phyloP scores from a whole-genome alignment of 257 asterid species.

The Solanum dulcamara region DNA sequence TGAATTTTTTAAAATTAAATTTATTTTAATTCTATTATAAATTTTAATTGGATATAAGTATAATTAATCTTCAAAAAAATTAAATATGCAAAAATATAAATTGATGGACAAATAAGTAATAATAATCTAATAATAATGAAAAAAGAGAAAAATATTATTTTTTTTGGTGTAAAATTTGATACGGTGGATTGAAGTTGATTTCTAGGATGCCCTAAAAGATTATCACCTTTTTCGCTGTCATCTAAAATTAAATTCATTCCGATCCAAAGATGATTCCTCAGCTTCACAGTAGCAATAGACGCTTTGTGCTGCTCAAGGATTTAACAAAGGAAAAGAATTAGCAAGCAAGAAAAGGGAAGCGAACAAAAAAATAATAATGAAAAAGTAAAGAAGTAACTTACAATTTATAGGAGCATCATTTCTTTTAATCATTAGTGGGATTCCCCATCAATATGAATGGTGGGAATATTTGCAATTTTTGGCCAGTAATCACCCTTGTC shows the following conservation, averaged over 20 bases:
- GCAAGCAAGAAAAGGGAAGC: neutral
- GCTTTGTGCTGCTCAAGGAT: neutral
- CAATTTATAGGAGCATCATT: neutral
- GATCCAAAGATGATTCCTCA: neutral
- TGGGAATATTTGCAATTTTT: neutral
- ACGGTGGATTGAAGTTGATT: too few species aligned
- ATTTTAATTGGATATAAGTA: too few species aligned
- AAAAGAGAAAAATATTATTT: too few species aligned
- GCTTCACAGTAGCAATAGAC: neutral
- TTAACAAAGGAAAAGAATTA: neutral
- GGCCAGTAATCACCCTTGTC: neutral
- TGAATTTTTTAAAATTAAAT: too few species aligned
- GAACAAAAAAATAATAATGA: neutral
- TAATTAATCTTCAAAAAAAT: too few species aligned
- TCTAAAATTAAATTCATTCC: neutral
- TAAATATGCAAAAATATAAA: too few species aligned
- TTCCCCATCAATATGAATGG: fast-evolving
- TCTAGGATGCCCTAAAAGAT: too few species aligned
- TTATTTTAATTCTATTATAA: too few species aligned
- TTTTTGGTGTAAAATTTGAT: too few species aligned
- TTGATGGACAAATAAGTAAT: too few species aligned
- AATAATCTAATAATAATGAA: too few species aligned
- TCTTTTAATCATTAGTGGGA: neutral
- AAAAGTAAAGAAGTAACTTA: too few species aligned
- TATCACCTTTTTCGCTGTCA: neutral